phyloP scores from a whole-genome alignment of 208 protist species.

The Strigomonas culicis region DNA sequence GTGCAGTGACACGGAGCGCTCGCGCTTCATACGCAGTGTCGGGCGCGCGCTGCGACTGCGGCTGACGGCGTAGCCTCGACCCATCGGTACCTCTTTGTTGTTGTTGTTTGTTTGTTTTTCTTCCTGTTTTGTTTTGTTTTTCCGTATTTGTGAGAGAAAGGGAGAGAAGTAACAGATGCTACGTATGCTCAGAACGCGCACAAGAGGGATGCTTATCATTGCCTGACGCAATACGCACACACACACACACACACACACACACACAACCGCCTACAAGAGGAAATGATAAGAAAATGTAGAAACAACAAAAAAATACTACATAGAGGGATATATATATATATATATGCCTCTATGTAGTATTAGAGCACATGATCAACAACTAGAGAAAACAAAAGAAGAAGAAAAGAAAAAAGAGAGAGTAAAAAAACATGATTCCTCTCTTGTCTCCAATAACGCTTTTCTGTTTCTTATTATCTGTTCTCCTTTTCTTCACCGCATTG shows the following conservation, averaged over 20 bases:
- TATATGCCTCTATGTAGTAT: not conserved
- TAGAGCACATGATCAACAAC: conserved; percentile 4
- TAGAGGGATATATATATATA: not conserved
- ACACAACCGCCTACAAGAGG: not conserved
- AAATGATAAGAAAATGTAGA: conserved; percentile 9
- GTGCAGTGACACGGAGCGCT: no score
- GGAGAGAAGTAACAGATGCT: not conserved
- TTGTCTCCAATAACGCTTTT: not conserved
- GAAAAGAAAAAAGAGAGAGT: conserved; percentile 7
- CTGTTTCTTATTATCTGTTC: conserved; percentile 5
- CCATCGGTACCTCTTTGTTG: no score
- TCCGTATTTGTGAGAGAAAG: not conserved
- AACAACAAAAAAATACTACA: conserved; percentile 14
- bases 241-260: not conserved
- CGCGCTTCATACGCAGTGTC: no score
- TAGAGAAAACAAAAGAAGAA: conserved; percentile 13
- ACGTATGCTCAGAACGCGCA: not conserved
- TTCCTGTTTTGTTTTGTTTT: no score
- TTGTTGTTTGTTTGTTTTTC: no score
- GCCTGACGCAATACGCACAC: conserved; percentile 1
- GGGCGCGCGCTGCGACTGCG: no score
- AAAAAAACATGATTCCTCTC: conserved; percentile 7
- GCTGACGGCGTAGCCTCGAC: no score
- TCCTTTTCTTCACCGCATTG: conserved; percentile 7
- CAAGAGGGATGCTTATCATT: not conserved